Base-by-base conservation (phyloP, 2,329 filamentous ascomycete species). In the Aspergillus arachidicola region DNA sequence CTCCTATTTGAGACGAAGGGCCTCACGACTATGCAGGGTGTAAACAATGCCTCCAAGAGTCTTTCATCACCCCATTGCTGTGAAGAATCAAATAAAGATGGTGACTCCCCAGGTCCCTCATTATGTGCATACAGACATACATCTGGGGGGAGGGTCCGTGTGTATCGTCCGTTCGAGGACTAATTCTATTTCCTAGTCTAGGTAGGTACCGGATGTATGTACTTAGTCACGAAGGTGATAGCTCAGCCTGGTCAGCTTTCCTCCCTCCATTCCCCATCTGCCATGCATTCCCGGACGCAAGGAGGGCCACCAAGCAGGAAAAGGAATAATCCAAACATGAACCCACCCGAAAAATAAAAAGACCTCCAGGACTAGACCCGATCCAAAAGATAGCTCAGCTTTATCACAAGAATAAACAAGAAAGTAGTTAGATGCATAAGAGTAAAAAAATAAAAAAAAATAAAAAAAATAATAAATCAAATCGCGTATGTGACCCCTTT, bases 231-330 rank as follows among this genome's bases (percentile, higher is more conserved):
- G n/a, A 23, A 48, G 23, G 7, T 48, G 45, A 48, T 48, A 48
- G 12, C 53, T 56, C 53, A 14, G 4, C 12, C 34, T 36, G 34
- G 12, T 36, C 34, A 36, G 34, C 34, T 58, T 23, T 23, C 43
- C n/a, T 48, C 23, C 63, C 57, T 55, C 57, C 54, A 57, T 59
- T 61, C 63, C 58, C 53, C 61, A 66, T 60, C 59, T 64, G 61
- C 60, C 61, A 65, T 65, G 64, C 64, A 65, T 65, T 65, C 64
- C 58, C 53, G 43, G 61, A 65, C 51, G 64, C 64, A 65, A 65
- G 64, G 64, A 45, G 36, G 36, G 36, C 36, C 36, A 41, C 36
- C 36, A 16, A 41, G 43, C 26, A 57, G 48, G 28, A 41, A 45
- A 46, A 48, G 12, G 12, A 23, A 48, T 6, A 28, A 48, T 21